Conservation (phyloP, 163 green algal species). For the Scenedesmus sp. region DNA sequence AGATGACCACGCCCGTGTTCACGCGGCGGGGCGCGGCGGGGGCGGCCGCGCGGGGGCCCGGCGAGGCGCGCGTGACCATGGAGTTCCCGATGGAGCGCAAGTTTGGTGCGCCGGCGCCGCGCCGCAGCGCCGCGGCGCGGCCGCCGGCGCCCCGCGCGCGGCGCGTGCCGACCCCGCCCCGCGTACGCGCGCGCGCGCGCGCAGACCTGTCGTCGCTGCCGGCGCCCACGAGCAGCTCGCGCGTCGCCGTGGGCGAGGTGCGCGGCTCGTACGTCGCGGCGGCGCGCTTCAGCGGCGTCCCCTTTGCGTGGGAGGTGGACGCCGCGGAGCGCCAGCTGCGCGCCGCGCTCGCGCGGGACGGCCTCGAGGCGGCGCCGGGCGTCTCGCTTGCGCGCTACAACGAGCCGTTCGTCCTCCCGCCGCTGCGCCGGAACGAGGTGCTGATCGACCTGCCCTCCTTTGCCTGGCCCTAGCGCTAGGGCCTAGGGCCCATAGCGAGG, state of each 20-base stretch:
- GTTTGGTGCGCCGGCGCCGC: not conserved
- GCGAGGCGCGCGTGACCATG: slow-evolving; percentile 43
- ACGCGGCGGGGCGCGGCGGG: no score
- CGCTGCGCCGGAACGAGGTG: slow-evolving; percentile 77
- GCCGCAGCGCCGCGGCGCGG: no score
- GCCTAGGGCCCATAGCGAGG: not conserved
- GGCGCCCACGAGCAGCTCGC: slow-evolving; percentile 44
- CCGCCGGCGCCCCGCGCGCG: no score
- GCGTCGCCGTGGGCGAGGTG: slow-evolving; percentile 20
- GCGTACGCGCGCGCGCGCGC: no score
- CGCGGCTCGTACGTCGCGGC: slow-evolving; percentile 45
- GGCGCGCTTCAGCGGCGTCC: slow-evolving; percentile 66
- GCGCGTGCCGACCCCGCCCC: no score
- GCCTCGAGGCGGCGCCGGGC: slow-evolving; percentile 49
- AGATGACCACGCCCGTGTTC: slow-evolving; percentile 82
- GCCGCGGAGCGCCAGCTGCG: slow-evolving; percentile 63
- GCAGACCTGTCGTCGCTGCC: slow-evolving; percentile 53
- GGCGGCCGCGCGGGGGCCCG: no score
- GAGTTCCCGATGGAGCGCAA: slow-evolving; percentile 57
- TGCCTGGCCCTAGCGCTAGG: slow-evolving; percentile 36
- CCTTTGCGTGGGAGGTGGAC: slow-evolving; percentile 71
- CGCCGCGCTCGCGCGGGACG: slow-evolving; percentile 62
- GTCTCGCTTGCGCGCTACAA: slow-evolving; percentile 82
- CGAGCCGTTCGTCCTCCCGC: slow-evolving; percentile 74
- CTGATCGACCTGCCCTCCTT: slow-evolving; percentile 73